These are phyloP conservation scores for Farysia itapuensis DNA, from an alignment of 1,284 basidiomycete species.

Conservation along the genomic window DNA sequence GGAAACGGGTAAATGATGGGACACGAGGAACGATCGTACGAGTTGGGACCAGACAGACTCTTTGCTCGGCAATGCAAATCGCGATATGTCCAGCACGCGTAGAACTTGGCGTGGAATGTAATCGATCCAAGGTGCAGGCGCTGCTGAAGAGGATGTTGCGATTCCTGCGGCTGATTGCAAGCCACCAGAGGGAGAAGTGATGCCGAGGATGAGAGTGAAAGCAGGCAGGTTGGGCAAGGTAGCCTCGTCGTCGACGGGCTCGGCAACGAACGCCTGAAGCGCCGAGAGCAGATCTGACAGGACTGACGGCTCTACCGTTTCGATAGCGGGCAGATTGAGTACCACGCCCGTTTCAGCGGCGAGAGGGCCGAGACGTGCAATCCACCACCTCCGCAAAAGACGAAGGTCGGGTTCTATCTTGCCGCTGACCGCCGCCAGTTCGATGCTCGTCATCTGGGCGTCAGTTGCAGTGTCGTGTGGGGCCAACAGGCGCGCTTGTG, in stretches of 20 bases:
- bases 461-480: not conserved
- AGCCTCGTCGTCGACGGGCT: not conserved
- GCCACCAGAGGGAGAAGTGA: conserved; percentile 33
- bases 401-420: conserved; percentile 28
- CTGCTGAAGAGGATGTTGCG: conserved; percentile 10
- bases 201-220: conserved; percentile 28
- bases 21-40: conserved; percentile 30
- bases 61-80: conserved; percentile 35
- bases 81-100: conserved; percentile 33
- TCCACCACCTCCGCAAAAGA: conserved; percentile 20
- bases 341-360: conserved; percentile 5
- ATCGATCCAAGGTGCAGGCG: conserved; percentile 36
- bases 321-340: conserved; percentile 27
- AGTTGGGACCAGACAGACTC: conserved; percentile 38
- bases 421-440: conserved; percentile 19
- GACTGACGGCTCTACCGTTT: conserved; percentile 29
- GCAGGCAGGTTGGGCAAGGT: not conserved
- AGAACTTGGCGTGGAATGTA: conserved; percentile 30
- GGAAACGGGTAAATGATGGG: conserved; percentile 16
- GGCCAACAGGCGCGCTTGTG: conserved; percentile 9
- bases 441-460: conserved; percentile 4
- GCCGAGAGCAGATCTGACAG: conserved; percentile 29
- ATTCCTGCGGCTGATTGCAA: conserved; percentile 8
- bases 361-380: conserved; percentile 4
- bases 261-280: conserved; percentile 28